Conservation (phyloP, 805 yeast species). For the Myxozyma sirexii region DNA sequence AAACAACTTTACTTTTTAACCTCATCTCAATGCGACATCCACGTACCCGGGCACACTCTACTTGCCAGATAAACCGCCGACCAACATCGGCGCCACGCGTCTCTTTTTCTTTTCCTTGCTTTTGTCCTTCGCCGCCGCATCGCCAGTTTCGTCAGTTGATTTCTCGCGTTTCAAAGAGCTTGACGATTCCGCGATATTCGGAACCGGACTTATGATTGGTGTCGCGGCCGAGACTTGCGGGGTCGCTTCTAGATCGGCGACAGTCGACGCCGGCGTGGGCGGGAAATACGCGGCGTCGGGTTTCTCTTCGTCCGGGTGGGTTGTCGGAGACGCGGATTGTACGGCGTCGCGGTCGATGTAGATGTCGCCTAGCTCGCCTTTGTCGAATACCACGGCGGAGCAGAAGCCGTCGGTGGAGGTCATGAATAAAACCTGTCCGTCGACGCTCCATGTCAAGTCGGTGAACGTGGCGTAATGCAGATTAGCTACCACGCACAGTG, state of each 20-base stretch:
- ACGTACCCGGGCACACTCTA: no score
- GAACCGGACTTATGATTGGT: conserved; percentile 28
- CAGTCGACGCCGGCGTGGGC: conserved; percentile 23
- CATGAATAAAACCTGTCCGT: conserved; percentile 69
- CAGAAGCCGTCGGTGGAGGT: conserved; percentile 95
- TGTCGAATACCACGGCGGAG: conserved; percentile 61
- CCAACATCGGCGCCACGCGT: conserved; percentile 27
- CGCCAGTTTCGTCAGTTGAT: no score
- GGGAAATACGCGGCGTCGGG: neutral
- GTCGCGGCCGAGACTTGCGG: neutral
- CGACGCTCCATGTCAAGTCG: conserved; percentile 80
- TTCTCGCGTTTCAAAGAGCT: neutral
- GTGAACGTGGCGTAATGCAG: conserved; percentile 88
- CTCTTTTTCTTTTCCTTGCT: conserved; percentile 20
- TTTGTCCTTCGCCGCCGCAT: neutral
- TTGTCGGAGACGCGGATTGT: neutral
- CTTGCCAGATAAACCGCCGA: conserved; percentile 17
- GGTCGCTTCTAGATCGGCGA: conserved; percentile 7
- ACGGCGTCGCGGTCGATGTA: conserved; percentile 33
- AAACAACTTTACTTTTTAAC: no score
- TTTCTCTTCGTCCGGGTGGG: neutral
- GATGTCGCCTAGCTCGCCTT: conserved; percentile 57
- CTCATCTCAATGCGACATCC: no score
- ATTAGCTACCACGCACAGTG: conserved; percentile 74
- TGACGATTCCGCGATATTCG: conserved; percentile 15